A percentile compares a stretch with the other conserved stretches of the same genome.
These are phyloP conservation scores for Stagonosporopsis cucurbitacearum DNA, from an alignment of 2,329 filamentous ascomycete genomes.

Conservation along the genomic window DNA sequence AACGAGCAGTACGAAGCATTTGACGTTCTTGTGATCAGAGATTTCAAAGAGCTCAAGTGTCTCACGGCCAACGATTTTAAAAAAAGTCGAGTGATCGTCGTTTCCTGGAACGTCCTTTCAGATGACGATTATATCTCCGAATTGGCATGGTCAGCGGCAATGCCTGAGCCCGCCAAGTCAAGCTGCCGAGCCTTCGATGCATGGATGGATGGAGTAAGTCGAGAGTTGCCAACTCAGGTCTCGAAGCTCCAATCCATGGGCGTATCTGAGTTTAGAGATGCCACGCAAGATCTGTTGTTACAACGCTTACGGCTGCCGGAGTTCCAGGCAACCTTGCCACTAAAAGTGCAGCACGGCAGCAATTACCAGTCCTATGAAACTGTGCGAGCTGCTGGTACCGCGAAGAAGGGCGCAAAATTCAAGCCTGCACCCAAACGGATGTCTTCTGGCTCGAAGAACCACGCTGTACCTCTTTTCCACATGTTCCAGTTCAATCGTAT, in stretches of 20 bases:
- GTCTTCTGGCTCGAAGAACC: not conserved
- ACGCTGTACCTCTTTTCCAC: conserved; percentile 55
- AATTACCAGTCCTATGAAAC: conserved; percentile 37
- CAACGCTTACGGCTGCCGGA: conserved; percentile 40
- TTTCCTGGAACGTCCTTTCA: conserved; percentile 59
- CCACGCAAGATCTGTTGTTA: conserved; percentile 30
- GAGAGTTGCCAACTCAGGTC: conserved; percentile 53
- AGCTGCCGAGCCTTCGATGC: conserved; percentile 58
- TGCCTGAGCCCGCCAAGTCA: conserved; percentile 46
- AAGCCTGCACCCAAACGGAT: conserved; percentile 5
- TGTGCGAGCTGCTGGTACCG: not conserved
- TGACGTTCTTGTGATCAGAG: conserved; percentile 55
- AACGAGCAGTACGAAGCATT: conserved; percentile 38
- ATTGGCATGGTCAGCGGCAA: conserved; percentile 59
- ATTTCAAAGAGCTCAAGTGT: conserved; percentile 48
- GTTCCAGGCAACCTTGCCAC: conserved; percentile 49
- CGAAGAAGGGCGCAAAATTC: conserved; percentile 1
- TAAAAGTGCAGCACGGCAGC: conserved; percentile 47
- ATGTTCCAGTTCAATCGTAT: conserved; percentile 67
- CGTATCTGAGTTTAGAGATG: conserved; percentile 35
- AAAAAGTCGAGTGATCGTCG: conserved; percentile 62
- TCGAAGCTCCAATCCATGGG: conserved; percentile 42
- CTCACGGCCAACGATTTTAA: conserved; percentile 55
- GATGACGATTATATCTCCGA: conserved; percentile 56
- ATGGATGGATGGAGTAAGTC: conserved; percentile 59